Conservation (phyloP, 1,284 basidiomycete species). For the Salmacisia buchloeana region DNA sequence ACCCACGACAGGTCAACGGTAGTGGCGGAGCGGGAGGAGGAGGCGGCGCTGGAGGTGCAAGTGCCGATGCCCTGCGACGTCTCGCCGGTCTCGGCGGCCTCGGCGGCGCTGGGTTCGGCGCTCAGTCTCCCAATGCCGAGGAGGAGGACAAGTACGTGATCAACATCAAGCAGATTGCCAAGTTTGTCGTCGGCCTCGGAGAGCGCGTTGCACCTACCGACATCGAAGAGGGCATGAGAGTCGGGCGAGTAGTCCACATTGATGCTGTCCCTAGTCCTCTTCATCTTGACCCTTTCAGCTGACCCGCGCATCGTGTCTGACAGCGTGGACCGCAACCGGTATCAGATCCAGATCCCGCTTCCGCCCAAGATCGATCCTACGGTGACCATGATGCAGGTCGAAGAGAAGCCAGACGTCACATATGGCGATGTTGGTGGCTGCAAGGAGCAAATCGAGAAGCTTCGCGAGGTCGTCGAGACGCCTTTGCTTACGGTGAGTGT, state of each 20-base stretch:
- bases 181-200: slow-evolving; percentile 95
- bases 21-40: slow-evolving; percentile 18
- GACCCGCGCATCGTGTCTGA: neutral
- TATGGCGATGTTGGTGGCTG: slow-evolving; percentile 98
- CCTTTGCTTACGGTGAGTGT: slow-evolving; percentile 68
- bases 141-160: slow-evolving; percentile 97
- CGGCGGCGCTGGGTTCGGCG: slow-evolving; percentile 32
- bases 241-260: slow-evolving; percentile 64
- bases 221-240: slow-evolving; percentile 99
- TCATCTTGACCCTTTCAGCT: neutral
- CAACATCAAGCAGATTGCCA: slow-evolving; percentile 99
- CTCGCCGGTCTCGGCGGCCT: slow-evolving; percentile 27
- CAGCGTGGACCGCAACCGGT: slow-evolving; percentile 83
- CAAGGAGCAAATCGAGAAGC: slow-evolving; percentile 99
- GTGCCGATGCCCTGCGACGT: slow-evolving; percentile 5
- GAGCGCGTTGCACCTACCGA: slow-evolving; percentile 95
- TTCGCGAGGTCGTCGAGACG: slow-evolving; percentile 95
- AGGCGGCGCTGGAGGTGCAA: slow-evolving; percentile 13
- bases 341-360: slow-evolving; percentile 99
- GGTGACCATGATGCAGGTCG: slow-evolving; percentile 99
- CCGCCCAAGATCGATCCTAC: slow-evolving; percentile 99
- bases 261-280: neutral
- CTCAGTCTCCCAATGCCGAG: slow-evolving; percentile 67
- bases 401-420: slow-evolving; percentile 97
- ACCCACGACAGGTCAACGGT: slow-evolving; percentile 22